These are phyloP conservation scores for Tulasnella sp. DNA, from an alignment of 768 basidiomycete genomes.

Conservation along the genomic window DNA sequence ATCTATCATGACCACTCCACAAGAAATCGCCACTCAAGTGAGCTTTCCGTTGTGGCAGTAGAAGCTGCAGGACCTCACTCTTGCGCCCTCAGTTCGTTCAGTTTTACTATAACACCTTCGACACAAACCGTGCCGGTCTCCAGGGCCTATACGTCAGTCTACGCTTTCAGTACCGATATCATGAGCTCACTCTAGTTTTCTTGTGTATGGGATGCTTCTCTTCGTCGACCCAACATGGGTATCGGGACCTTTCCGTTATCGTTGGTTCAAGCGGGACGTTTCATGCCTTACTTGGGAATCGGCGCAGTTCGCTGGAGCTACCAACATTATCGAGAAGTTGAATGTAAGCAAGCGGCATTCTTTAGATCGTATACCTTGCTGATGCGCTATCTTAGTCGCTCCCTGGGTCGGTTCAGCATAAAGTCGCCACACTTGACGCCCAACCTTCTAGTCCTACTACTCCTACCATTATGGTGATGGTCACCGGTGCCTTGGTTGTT, in stretches of 20 bases:
- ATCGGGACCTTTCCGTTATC: constrained; percentile 27
- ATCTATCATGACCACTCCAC: constrained; percentile 64
- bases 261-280: constrained; percentile 51
- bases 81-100: constrained; percentile 48
- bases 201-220: neutral
- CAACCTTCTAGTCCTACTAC: constrained; percentile 69
- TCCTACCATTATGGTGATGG: constrained; percentile 72
- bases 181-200: constrained; percentile 2
- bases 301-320: constrained; percentile 46
- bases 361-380: neutral
- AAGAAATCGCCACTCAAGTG: constrained; percentile 62
- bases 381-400: constrained; percentile 48
- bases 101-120: constrained; percentile 82
- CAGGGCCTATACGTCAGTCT: constrained; percentile 67
- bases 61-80: neutral
- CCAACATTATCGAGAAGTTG: constrained; percentile 65
- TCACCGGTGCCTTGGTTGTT: constrained; percentile 82
- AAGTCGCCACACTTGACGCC: constrained; percentile 75
- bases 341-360: constrained; percentile 44
- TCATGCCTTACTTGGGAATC: constrained; percentile 92
- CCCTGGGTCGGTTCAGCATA: constrained; percentile 74
- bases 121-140: constrained; percentile 55
- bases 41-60: neutral
- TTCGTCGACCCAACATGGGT: neutral
- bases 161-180: constrained; percentile 33